Conservation (phyloP, 2,329 filamentous ascomycete species). For the Trichoderma sp. region DNA sequence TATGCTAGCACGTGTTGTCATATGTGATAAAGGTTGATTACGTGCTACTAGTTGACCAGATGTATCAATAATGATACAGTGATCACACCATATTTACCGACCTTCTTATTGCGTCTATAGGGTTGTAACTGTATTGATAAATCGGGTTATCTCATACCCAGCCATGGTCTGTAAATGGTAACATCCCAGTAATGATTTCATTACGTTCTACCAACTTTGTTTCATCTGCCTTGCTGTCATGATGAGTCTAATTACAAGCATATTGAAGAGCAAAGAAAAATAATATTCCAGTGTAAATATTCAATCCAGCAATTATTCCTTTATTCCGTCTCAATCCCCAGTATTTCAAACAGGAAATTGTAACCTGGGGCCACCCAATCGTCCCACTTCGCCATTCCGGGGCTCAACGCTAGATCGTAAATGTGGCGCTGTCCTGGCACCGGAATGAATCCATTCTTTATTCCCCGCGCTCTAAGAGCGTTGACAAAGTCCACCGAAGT, state of each 20-base stretch:
- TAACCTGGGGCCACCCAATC: constrained; percentile 27
- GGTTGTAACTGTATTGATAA: background rate
- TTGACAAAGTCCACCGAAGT: constrained; percentile 26
- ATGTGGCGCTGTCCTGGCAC: constrained; percentile 29
- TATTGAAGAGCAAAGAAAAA: too few relatives aligned
- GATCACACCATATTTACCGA: background rate
- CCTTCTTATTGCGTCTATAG: background rate
- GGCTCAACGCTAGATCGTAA: constrained; percentile 27
- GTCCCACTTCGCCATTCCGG: constrained; percentile 28
- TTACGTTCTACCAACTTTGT: too few relatives aligned
- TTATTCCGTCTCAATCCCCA: background rate
- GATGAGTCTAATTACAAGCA: too few relatives aligned
- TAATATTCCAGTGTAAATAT: background rate
- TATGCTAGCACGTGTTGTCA: background rate
- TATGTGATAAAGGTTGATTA: background rate
- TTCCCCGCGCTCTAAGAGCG: background rate
- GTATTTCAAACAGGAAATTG: constrained; percentile 25
- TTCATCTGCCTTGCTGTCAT: too few relatives aligned
- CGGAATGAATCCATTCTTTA: constrained; percentile 26
- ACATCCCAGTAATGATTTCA: too few relatives aligned
- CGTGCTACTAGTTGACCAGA: background rate
- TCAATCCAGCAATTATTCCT: background rate
- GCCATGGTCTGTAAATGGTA: too few relatives aligned
- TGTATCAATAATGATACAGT: background rate
- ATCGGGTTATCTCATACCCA: too few relatives aligned